A percentile compares a stretch with the other conserved stretches of the same genome.
Conservation (phyloP, 805 yeast genomes). For the Crinitomyces ghanaensis region DNA sequence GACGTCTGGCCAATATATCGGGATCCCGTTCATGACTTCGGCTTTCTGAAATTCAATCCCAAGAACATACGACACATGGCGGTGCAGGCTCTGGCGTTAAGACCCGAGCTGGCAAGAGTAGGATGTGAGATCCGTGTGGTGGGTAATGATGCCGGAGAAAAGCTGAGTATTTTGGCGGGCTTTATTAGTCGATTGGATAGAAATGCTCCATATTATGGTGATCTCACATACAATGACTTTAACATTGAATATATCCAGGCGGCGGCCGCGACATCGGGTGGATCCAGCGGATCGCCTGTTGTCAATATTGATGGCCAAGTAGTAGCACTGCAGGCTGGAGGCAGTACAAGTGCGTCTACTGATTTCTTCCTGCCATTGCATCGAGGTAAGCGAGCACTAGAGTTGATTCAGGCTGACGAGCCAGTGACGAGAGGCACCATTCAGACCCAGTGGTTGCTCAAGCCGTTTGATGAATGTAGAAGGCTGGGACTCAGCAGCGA, state of each 20-base stretch:
- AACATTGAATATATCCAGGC: conserved; percentile 92
- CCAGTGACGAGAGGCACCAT: conserved; percentile 82
- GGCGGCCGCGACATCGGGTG: conserved; percentile 93
- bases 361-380: conserved; percentile 84
- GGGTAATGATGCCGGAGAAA: conserved; percentile 96
- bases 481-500: conserved; percentile 71
- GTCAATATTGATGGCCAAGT: conserved; percentile 80
- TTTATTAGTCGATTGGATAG: conserved; percentile 75
- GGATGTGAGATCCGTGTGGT: conserved; percentile 90
- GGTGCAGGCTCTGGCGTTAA: conserved; percentile 50
- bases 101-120: conserved; percentile 78
- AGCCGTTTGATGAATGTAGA: conserved; percentile 84
- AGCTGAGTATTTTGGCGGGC: conserved; percentile 78
- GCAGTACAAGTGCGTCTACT: conserved; percentile 80
- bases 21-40: conserved; percentile 94
- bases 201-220: conserved; percentile 91
- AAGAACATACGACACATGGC: conserved; percentile 58
- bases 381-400: conserved; percentile 71
- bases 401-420: conserved; percentile 47
- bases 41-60: conserved; percentile 74
- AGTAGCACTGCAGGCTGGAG: conserved; percentile 91
- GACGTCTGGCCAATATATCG: conserved; percentile 77
- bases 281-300: conserved; percentile 95
- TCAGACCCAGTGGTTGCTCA: conserved; percentile 78
- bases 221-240: conserved; percentile 79